Conservation (phyloP, 1,284 basidiomycete genomes). For the Ustanciosporium gigantosporum region DNA sequence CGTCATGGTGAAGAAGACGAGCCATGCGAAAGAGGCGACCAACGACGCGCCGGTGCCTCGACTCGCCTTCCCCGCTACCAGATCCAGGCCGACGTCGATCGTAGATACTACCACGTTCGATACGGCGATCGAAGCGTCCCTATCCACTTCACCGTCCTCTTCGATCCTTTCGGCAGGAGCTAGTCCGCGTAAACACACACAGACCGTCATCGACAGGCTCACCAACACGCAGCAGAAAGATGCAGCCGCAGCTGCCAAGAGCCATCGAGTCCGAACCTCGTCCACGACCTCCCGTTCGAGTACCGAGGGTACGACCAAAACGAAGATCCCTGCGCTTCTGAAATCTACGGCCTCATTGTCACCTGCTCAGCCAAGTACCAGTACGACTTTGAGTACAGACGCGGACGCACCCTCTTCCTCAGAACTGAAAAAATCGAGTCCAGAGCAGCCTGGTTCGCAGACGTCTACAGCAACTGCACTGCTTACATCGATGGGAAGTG, state of each 20-base stretch:
- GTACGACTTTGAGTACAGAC: background rate
- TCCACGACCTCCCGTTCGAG: conserved; percentile 30
- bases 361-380: conserved; percentile 14
- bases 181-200: conserved; percentile 26
- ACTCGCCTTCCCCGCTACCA: conserved; percentile 20
- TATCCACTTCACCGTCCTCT: conserved; percentile 29
- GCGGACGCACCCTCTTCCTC: background rate
- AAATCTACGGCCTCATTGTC: conserved; percentile 13
- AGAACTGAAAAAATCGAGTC: background rate
- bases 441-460: background rate
- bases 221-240: conserved; percentile 23
- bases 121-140: conserved; percentile 9
- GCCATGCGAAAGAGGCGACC: background rate
- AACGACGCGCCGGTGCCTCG: conserved; percentile 1
- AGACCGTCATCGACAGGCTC: conserved; percentile 21
- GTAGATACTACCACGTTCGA: conserved; percentile 19
- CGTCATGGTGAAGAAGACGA: background rate
- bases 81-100: conserved; percentile 29
- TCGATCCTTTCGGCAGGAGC: conserved; percentile 18
- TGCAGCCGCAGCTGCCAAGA: conserved; percentile 25
- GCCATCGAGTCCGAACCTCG: conserved; percentile 14
- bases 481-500: background rate
- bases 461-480: background rate
- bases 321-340: conserved; percentile 27
- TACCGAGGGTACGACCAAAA: conserved; percentile 5